Evolutionary conservation across 192 early-diverging fungal genomes (phyloP).

Genomic region (Funneliformis mosseae): DNA sequence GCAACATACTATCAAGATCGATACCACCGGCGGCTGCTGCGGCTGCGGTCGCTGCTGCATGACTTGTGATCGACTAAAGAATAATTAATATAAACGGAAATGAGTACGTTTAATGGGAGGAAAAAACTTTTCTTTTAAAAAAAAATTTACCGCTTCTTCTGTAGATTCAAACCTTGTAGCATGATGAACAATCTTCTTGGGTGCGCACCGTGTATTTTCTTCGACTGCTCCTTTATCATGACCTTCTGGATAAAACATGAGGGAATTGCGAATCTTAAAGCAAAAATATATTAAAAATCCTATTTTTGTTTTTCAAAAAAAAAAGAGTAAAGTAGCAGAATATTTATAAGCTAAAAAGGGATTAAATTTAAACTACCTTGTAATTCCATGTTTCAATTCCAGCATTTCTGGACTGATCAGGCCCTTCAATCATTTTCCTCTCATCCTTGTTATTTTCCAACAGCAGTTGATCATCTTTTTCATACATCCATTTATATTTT

Average conservation of each 20-base stretch:
- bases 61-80: constrained; percentile 24
- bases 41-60: constrained; percentile 26
- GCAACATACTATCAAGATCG: neutral
- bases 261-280: constrained; percentile 58
- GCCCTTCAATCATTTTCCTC: constrained; percentile 34
- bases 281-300: neutral
- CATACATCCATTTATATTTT: constrained; percentile 69
- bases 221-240: constrained; percentile 40
- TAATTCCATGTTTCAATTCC: constrained; percentile 60
- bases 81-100: neutral
- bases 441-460: constrained; percentile 27
- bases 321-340: no score
- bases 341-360: neutral
- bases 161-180: constrained; percentile 61
- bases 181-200: constrained; percentile 63
- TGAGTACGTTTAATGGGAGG: neutral
- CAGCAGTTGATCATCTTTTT: constrained; percentile 55
- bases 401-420: constrained; percentile 33
- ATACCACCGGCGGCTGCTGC: constrained; percentile 14
- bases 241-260: constrained; percentile 77
- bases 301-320: neutral
- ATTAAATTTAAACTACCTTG: constrained; percentile 42
- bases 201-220: constrained; percentile 45
- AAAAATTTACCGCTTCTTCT: constrained; percentile 37
- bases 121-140: neutral